Evolutionary conservation across 2,329 filamentous ascomycete genomes (phyloP).

Genomic region (Alternaria metachromatica): DNA sequence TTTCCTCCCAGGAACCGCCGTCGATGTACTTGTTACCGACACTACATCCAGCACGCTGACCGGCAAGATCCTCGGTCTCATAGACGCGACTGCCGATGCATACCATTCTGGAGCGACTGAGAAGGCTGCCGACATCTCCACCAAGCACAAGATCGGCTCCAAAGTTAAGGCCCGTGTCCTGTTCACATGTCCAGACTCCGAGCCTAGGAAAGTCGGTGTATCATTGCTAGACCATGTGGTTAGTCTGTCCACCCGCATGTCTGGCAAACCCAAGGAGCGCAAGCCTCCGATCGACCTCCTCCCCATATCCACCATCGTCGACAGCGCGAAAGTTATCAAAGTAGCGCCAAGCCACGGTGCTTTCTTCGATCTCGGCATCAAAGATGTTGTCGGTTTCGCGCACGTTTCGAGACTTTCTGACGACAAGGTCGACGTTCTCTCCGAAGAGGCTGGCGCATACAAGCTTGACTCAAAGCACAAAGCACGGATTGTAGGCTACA

Average conservation of each 20-base stretch:
- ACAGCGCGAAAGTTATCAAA: slow-evolving; percentile 78
- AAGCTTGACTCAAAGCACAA: slow-evolving; percentile 79
- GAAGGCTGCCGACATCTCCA: slow-evolving; percentile 71
- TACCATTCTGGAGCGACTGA: slow-evolving; percentile 84
- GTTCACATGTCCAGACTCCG: slow-evolving; percentile 81
- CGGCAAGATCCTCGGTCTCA: slow-evolving; percentile 89
- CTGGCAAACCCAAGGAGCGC: slow-evolving; percentile 48
- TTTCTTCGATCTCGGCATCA: slow-evolving; percentile 74
- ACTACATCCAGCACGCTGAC: slow-evolving; percentile 75
- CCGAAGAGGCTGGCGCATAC: slow-evolving; percentile 77
- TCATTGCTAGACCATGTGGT: slow-evolving; percentile 87
- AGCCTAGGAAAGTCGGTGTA: slow-evolving; percentile 83
- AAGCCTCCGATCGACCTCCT: slow-evolving; percentile 66
- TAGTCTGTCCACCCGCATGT: slow-evolving; percentile 60
- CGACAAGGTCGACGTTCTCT: slow-evolving; percentile 83
- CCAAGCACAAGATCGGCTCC: slow-evolving; percentile 81
- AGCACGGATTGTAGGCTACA: slow-evolving; percentile 85
- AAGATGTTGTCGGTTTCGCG: slow-evolving; percentile 80
- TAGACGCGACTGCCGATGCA: slow-evolving; percentile 89
- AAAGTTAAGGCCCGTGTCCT: slow-evolving; percentile 87
- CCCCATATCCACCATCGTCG: slow-evolving; percentile 76
- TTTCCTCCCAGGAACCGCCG: slow-evolving; percentile 89
- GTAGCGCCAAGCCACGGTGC: slow-evolving; percentile 83
- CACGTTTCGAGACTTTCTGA: slow-evolving; percentile 94
- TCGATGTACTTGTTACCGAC: slow-evolving; percentile 82